Evolutionary conservation across 768 basidiomycete genomes (phyloP).

Genomic region (Xerocomellus chrysenteron): DNA sequence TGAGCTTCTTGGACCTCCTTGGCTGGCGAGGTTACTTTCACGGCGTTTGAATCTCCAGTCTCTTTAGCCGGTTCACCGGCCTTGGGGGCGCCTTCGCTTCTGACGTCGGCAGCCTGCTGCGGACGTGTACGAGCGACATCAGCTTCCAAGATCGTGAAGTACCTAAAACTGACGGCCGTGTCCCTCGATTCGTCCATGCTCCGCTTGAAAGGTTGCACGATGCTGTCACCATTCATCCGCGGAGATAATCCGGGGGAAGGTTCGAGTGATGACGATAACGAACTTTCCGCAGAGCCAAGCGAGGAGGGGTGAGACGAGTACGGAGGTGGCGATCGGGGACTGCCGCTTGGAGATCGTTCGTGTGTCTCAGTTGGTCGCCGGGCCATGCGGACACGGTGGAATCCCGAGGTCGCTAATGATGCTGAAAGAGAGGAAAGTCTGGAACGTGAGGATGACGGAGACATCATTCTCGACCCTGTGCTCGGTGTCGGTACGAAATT

Average conservation of each 20-base stretch:
- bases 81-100: constrained; percentile 12
- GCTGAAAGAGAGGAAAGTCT: constrained; percentile 65
- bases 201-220: constrained; percentile 40
- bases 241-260: constrained; percentile 24
- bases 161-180: constrained; percentile 47
- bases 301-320: constrained; percentile 38
- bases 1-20: constrained; percentile 11
- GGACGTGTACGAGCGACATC: constrained; percentile 35
- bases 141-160: constrained; percentile 44
- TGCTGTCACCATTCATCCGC: constrained; percentile 24
- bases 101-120: constrained; percentile 2
- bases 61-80: constrained; percentile 7
- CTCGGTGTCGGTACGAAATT: constrained; percentile 55
- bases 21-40: constrained; percentile 6
- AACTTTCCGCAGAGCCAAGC: constrained; percentile 25
- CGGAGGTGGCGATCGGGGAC: constrained; percentile 33
- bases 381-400: constrained; percentile 50
- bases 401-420: constrained; percentile 60
- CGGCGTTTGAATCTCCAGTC: constrained; percentile 11
- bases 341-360: constrained; percentile 16
- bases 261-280: constrained; percentile 17
- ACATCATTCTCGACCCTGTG: constrained; percentile 36
- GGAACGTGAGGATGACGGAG: constrained; percentile 38
- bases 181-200: constrained; percentile 49
- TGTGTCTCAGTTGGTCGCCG: constrained; percentile 17